phyloP scores from a whole-genome alignment of 2,329 filamentous ascomycete genomes.

The Pseudogymnoascus sp. region DNA sequence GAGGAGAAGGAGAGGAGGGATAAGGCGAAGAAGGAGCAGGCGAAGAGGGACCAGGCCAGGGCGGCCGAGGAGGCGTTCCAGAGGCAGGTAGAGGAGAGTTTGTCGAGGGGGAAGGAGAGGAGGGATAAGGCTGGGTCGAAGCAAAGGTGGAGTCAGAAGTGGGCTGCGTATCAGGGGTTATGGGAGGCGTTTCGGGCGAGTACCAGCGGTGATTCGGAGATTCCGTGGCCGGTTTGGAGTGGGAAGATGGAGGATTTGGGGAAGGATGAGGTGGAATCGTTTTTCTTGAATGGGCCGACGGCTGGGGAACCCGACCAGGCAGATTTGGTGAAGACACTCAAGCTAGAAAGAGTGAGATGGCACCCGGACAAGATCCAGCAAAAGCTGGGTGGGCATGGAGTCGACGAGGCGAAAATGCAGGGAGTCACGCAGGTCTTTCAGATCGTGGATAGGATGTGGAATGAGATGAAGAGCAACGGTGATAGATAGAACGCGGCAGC shows the following conservation, averaged over 20 bases:
- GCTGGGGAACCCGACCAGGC: constrained; percentile 23
- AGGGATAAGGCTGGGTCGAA: constrained; percentile 30
- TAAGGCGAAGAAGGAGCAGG: constrained; percentile 43
- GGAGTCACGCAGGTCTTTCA: constrained; percentile 87
- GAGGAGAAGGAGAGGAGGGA: constrained; percentile 62
- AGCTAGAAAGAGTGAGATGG: constrained; percentile 84
- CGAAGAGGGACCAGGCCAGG: constrained; percentile 40
- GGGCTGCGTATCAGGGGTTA: constrained; percentile 52
- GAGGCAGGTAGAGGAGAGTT: constrained; percentile 58
- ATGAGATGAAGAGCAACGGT: constrained; percentile 32
- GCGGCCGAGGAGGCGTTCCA: constrained; percentile 40
- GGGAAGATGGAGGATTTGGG: constrained; percentile 47
- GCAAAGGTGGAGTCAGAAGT: constrained; percentile 49
- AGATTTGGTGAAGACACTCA: constrained; percentile 48
- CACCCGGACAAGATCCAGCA: constrained; percentile 98
- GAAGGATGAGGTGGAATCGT: constrained; percentile 48
- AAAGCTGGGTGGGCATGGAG: constrained; percentile 59
- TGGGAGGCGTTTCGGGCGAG: constrained; percentile 47
- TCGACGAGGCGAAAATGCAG: constrained; percentile 64
- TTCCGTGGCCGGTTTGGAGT: constrained; percentile 58
- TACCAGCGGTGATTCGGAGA: constrained; percentile 36
- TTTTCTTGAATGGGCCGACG: constrained; percentile 46
- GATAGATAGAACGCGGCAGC: background rate
- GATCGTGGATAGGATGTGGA: constrained; percentile 75
- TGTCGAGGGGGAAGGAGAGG: constrained; percentile 58